Percentiles rank a stretch among this genome's conserved stretches.
Conservation (phyloP, 495 filamentous ascomycete genomes). For the Talaromyces liani region DNA sequence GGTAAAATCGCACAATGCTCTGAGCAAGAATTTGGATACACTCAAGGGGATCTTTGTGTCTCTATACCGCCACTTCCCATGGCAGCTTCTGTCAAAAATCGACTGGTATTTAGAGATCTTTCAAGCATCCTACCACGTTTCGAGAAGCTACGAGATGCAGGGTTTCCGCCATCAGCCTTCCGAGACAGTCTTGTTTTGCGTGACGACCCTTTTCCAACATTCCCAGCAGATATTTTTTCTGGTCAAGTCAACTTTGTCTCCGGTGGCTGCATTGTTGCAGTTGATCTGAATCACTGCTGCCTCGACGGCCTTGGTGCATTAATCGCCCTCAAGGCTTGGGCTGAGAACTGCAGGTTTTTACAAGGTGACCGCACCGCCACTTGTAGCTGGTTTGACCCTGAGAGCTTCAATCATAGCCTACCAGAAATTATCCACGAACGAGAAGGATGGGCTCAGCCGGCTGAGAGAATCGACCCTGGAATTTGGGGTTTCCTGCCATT, state of each 20-base stretch:
- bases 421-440: slow-evolving; percentile 19
- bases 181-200: slow-evolving; percentile 17
- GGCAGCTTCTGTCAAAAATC: background rate
- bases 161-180: slow-evolving; percentile 18
- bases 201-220: slow-evolving; percentile 17
- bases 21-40: slow-evolving; percentile 22
- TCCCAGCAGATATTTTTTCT: slow-evolving; percentile 21
- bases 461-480: slow-evolving; percentile 17
- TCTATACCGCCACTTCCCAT: slow-evolving; percentile 5
- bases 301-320: slow-evolving; percentile 23
- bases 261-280: slow-evolving; percentile 24
- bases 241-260: slow-evolving; percentile 30
- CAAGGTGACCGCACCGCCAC: slow-evolving; percentile 23
- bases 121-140: slow-evolving; percentile 17
- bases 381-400: slow-evolving; percentile 23
- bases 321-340: slow-evolving; percentile 23
- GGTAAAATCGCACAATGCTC: slow-evolving; percentile 22
- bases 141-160: slow-evolving; percentile 15
- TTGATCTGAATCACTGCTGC: slow-evolving; percentile 18
- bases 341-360: slow-evolving; percentile 24
- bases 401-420: slow-evolving; percentile 28
- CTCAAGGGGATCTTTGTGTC: slow-evolving; percentile 17
- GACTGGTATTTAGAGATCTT: background rate
- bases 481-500: slow-evolving; percentile 17
- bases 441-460: slow-evolving; percentile 17